Base-by-base conservation (phyloP, 1,284 basidiomycete genomes). In the Papiliotrema fonsecae region DNA sequence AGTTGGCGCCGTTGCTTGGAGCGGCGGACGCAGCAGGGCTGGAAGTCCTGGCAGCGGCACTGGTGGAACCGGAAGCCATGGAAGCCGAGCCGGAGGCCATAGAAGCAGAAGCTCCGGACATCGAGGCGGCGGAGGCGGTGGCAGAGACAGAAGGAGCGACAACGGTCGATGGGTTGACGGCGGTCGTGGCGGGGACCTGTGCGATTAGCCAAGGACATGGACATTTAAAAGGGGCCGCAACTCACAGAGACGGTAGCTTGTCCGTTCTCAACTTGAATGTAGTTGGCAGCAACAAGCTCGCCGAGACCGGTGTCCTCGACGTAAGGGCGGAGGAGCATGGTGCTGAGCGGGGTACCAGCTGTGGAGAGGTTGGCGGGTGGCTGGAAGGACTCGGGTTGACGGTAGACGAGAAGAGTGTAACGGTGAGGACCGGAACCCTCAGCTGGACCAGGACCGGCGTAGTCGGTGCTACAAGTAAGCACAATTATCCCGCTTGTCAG, bases 231-330 rank as follows among this genome's bases (percentile, higher is more conserved):
- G 32, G 9, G 18, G 19, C 9, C 7, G 11, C 47, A 18, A 58
- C 64, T 54, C 43, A 81, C 65, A 37, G 79, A 74, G 40, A 65
- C 73, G 28, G 81, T 83, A 14, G 79, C 76, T 3, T 77, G 77
- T 37, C 86, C 85, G 61, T 81, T 79, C 67, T 86, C 81, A 56
- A 88, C 87, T 21, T 79, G 81, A 66, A 88, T 81, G 77, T 88
- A 91, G 57, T 77, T 84, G 47, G 80, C 67, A 19, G 64, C 70
- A 47, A 69, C 64, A 43, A 77, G 57, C 34, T 57, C 40, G 26
- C 69, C 71, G 41, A 77, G 62, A 42, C 68, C 67, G 26, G 70
- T 56, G 26, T 57, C 57, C 21, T 62, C 41, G 47, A 73, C 60
- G 61, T 72, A 70, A 24, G 55, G 38, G 45, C 47, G 25, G 47